phyloP scores from a whole-genome alignment of 768 basidiomycete species.

The Calocybe gangraenosa region DNA sequence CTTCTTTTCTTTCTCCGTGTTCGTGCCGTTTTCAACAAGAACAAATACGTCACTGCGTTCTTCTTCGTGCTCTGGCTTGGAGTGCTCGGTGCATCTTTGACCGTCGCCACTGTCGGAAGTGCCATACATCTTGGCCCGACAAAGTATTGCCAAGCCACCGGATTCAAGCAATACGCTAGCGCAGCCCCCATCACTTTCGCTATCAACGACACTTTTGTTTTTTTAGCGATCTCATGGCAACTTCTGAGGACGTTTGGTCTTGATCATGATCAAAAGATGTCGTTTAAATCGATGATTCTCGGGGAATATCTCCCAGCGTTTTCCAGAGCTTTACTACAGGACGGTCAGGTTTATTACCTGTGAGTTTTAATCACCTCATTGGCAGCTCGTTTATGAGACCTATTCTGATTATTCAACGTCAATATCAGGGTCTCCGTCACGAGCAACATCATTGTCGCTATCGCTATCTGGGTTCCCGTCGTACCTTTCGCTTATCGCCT shows the following conservation, averaged over 20 bases:
- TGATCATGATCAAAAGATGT: slow-evolving; percentile 1
- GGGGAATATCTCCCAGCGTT: slow-evolving; percentile 19
- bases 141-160: slow-evolving; percentile 22
- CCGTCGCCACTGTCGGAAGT: slow-evolving; percentile 19
- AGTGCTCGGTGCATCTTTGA: slow-evolving; percentile 18
- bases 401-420: neutral
- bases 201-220: slow-evolving; percentile 26
- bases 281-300: slow-evolving; percentile 8
- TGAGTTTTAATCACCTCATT: slow-evolving; percentile 10
- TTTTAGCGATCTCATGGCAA: slow-evolving; percentile 27
- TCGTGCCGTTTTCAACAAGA: slow-evolving; percentile 15
- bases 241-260: slow-evolving; percentile 6
- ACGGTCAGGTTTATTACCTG: slow-evolving; percentile 31
- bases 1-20: slow-evolving; percentile 11
- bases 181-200: slow-evolving; percentile 19
- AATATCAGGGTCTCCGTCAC: slow-evolving; percentile 9
- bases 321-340: slow-evolving; percentile 19
- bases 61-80: slow-evolving; percentile 27
- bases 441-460: slow-evolving; percentile 4
- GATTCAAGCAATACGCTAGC: slow-evolving; percentile 11
- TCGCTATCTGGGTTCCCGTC: slow-evolving; percentile 1
- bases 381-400: neutral
- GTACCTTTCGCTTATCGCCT: slow-evolving; percentile 9
- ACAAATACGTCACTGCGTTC: slow-evolving; percentile 16
- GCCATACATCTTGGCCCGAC: slow-evolving; percentile 26